Evolutionary conservation across 2,329 filamentous ascomycete genomes (phyloP), one percentile per base, ranked within the genome.

Genomic region (Epichloe sp.): DNA sequence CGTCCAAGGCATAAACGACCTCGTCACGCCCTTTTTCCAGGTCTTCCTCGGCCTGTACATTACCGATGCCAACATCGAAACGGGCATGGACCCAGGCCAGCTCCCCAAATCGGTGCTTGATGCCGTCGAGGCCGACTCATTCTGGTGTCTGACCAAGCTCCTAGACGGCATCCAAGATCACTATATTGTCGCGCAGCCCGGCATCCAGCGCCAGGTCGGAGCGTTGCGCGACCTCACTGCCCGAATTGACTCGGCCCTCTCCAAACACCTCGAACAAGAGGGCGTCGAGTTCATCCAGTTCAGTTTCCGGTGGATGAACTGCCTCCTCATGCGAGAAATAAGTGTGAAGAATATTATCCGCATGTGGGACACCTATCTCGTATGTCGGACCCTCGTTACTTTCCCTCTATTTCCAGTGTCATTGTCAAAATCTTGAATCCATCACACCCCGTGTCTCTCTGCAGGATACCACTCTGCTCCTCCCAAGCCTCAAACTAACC

Each of bases 251-350:
- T 79, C 80, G 31, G 78, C 77, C 3, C 72, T 98, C 46, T 88
- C 90, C 3, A 93, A 86, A 59, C 93, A 98, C 64, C 75, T 98
- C 41, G 88, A 96, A 64, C 79, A 79, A 23, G 89, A 97, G 67
- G 85, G 89, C 35, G 88, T 98, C 31, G 93, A 98, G 65, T 98
- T 98, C 63, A 98, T 98, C 62, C 93, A 98, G 64, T 98, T 98
- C 70, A 96, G 89, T 68, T 98, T 98, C 66, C 79, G 93, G 52
- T 98, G 93, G 93, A 98, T 98, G 93, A 98, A 98, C 63, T 98
- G 93, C 67, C 79, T 98, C 49, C 75, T 98, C 57, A 98, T 98
- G 93, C 80, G 93, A 56, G 93, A 98, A 70, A 86, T 98, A 57
- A 95, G 86, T 64, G 91, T 98, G 52, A 87, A 84, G 66, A 97